Percentiles rank a stretch among this genome's conserved stretches.
Conservation (phyloP, 805 yeast species). For the Saccharomycopsis synnaedendra region DNA sequence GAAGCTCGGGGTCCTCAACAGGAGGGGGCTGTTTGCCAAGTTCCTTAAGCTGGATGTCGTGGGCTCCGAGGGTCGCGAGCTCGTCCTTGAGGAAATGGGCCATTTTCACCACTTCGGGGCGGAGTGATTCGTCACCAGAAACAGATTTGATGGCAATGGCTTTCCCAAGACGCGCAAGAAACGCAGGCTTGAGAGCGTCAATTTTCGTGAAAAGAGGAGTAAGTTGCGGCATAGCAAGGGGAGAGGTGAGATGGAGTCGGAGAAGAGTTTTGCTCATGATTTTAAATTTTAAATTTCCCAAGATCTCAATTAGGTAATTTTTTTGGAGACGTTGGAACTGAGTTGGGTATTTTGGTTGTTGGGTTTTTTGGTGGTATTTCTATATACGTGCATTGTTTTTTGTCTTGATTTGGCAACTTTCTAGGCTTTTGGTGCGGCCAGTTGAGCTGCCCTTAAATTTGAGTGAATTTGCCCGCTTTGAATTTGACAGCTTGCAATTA, state of each 20-base stretch:
- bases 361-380: no score
- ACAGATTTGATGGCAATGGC: slow-evolving; percentile 97
- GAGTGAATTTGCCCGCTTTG: no score
- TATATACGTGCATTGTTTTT: no score
- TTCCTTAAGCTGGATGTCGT: slow-evolving; percentile 70
- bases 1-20: slow-evolving; percentile 50
- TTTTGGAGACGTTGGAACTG: no score
- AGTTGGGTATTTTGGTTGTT: no score
- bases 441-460: no score
- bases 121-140: slow-evolving; percentile 76
- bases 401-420: no score
- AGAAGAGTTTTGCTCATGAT: no score
- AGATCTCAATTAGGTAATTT: no score
- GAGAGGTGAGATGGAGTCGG: slow-evolving; percentile 19
- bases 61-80: slow-evolving; percentile 62
- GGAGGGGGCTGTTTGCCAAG: slow-evolving; percentile 92
- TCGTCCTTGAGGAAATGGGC: slow-evolving; percentile 70
- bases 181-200: slow-evolving; percentile 63
- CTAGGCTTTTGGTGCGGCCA: no score
- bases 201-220: slow-evolving; percentile 43
- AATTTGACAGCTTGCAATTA: no score
- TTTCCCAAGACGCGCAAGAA: slow-evolving; percentile 56
- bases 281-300: no score
- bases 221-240: slow-evolving; percentile 40
- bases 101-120: slow-evolving; percentile 86